Evolutionary conservation across 2,329 filamentous ascomycete genomes (phyloP), one percentile per base, ranked within the genome.

Genomic region (Mariannaea sp.): DNA sequence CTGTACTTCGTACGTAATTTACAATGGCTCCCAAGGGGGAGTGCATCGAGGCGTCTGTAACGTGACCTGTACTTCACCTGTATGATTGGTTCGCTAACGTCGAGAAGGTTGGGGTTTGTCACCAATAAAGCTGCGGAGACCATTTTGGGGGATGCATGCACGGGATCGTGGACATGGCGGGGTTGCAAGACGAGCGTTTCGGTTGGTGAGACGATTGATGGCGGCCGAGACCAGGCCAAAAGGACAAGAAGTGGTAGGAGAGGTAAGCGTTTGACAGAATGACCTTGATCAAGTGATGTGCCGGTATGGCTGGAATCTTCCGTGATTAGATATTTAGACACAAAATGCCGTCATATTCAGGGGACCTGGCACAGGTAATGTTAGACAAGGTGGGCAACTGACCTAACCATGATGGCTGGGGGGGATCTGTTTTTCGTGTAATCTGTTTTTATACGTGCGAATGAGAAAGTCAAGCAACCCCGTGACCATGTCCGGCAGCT

Each of bases 1-100:
- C n/a, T n/a, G n/a, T n/a, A n/a, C n/a, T n/a, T n/a, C 29, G 40
- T 49, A 54, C 45, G 51, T 54, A 54, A 53, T 53, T 43, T 40
- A 26, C 12, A 27, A 43, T 13, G 14, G 36, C 36, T 24, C 24
- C 36, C n/a, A n/a, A 39, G n/a, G 19, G 40, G 50, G 39, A 40
- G 27, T 27, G 35, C 26, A 39, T 39, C 22, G 33, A 35, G 51
- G 40, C 45, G 51, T 49, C 24, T 32, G 40, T 54, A 54, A 54
- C 51, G 51, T 54, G 51, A 49, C 40, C 45, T 19, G n/a, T 14
- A 13, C 29, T 35, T 33, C 45, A 17, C 13, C n/a, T 16, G 2
- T 12, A 16, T 35, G 40, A 54, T 54, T 54, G 51, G 51, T n/a
- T 43, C 46, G 46, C 38, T 41, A 49, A 40, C 17, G 26, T 22